phyloP scores from a whole-genome alignment of 352 stramenopile genomes.

The Blastocystis sp. region DNA sequence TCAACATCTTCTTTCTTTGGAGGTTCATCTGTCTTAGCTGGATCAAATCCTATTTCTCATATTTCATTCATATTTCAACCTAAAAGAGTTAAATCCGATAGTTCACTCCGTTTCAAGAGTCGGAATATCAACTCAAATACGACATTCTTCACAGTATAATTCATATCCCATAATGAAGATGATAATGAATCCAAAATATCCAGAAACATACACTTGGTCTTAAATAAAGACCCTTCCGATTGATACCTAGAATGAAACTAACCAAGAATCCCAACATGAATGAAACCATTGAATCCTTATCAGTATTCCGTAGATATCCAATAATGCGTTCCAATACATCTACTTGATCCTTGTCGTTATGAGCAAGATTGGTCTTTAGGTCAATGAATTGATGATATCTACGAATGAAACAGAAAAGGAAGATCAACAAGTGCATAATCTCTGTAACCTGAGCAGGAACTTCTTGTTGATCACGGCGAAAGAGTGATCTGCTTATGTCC shows the following conservation, averaged over 20 bases:
- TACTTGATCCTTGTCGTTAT: slow-evolving; percentile 59
- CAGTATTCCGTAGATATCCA: slow-evolving; percentile 48
- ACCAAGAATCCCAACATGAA: not conserved
- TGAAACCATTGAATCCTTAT: slow-evolving; percentile 60
- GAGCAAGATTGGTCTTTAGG: slow-evolving; percentile 32
- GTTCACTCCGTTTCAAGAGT: slow-evolving; percentile 49
- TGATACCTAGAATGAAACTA: slow-evolving; percentile 15
- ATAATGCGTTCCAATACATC: slow-evolving; percentile 60
- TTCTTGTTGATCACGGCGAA: slow-evolving; percentile 30
- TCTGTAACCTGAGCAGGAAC: slow-evolving; percentile 8
- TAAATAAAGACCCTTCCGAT: slow-evolving; percentile 12
- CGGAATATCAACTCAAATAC: slow-evolving; percentile 61
- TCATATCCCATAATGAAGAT: slow-evolving; percentile 37
- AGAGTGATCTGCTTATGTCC: slow-evolving; percentile 11
- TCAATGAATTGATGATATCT: slow-evolving; percentile 31
- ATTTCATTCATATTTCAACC: not conserved
- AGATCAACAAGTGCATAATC: slow-evolving; percentile 24
- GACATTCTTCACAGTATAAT: slow-evolving; percentile 61
- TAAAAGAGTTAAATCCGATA: slow-evolving; percentile 43
- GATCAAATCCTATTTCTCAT: slow-evolving; percentile 33
- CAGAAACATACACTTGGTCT: slow-evolving; percentile 49
- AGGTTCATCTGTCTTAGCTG: not conserved
- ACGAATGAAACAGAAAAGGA: not conserved
- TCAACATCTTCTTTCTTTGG: slow-evolving; percentile 43
- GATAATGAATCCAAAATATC: slow-evolving; percentile 30